Conservation (phyloP, 2,329 filamentous ascomycete genomes). For the Aspergillus persii region DNA sequence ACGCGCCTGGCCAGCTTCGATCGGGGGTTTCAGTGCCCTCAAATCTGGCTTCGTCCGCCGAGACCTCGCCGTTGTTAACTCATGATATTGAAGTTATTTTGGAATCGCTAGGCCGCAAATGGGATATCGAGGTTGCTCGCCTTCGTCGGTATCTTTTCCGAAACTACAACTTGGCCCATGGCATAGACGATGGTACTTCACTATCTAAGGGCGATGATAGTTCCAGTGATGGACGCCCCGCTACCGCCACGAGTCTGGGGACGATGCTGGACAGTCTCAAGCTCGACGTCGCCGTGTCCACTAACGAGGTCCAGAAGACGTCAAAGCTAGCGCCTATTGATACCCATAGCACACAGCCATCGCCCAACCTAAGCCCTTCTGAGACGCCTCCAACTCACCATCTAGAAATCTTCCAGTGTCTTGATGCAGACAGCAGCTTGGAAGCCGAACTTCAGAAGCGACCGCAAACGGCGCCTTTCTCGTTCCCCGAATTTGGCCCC, state of each 20-base stretch:
- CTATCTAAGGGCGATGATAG: conserved; percentile 28
- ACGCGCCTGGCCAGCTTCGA: conserved; percentile 17
- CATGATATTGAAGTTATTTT: conserved; percentile 44
- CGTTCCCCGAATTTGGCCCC: conserved; percentile 13
- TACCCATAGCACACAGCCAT: conserved; percentile 10
- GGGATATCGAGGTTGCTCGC: conserved; percentile 44
- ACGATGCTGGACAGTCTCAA: conserved; percentile 40
- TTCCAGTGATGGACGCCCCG: conserved; percentile 37
- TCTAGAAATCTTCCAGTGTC: conserved; percentile 20
- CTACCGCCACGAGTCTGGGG: conserved; percentile 37
- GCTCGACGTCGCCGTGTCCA: conserved; percentile 32
- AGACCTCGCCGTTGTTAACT: conserved; percentile 26
- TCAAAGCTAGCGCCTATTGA: conserved; percentile 10
- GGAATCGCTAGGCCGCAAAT: conserved; percentile 43
- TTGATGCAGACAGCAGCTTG: conserved; percentile 17
- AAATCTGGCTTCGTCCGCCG: conserved; percentile 17
- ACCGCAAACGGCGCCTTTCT: conserved; percentile 27
- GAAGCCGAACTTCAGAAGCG: conserved; percentile 20
- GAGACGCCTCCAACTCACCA: conserved; percentile 10
- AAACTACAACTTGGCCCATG: conserved; percentile 45
- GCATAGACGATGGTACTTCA: conserved; percentile 22
- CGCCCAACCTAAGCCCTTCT: neutral
- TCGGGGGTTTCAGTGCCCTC: conserved; percentile 9
- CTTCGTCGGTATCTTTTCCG: conserved; percentile 46
- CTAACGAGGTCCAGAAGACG: conserved; percentile 24